phyloP scores from a whole-genome alignment of 805 yeast genomes.

The Priceomyces melissophilus region DNA sequence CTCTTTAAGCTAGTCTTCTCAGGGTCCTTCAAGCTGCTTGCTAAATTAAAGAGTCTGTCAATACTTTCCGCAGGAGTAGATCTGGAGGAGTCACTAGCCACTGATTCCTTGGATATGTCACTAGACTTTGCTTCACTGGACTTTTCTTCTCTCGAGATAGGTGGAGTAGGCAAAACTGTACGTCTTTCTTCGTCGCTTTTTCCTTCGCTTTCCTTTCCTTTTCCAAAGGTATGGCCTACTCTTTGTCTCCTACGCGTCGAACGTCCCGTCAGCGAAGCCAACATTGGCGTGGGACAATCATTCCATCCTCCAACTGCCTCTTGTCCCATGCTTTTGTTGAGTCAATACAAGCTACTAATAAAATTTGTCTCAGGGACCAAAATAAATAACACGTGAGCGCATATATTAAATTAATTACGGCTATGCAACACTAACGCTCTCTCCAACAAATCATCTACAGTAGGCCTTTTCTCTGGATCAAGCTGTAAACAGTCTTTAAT shows the following conservation, averaged over 20 bases:
- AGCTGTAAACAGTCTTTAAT: slow-evolving; percentile 60
- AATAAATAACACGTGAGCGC: slow-evolving; percentile 1
- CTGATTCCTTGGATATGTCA: too few relatives aligned
- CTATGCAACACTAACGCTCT: slow-evolving; percentile 33
- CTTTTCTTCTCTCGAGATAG: not conserved
- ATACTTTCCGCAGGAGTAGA: not conserved
- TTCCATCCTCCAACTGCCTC: slow-evolving; percentile 53
- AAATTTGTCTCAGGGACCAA: not conserved
- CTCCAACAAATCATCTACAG: slow-evolving; percentile 55
- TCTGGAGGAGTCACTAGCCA: too few relatives aligned
- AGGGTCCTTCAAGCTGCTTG: slow-evolving; percentile 33
- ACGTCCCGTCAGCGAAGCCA: slow-evolving; percentile 6
- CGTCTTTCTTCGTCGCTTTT: not conserved
- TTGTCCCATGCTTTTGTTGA: not conserved
- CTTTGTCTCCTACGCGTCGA: slow-evolving; percentile 10
- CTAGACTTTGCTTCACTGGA: too few relatives aligned
- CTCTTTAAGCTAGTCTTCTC: slow-evolving; percentile 43
- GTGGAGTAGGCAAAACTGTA: not conserved
- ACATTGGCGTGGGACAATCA: slow-evolving; percentile 49
- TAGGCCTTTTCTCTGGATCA: slow-evolving; percentile 61
- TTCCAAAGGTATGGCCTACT: slow-evolving; percentile 8
- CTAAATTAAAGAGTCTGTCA: slow-evolving; percentile 15
- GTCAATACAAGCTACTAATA: not conserved
- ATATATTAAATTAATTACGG: slow-evolving; percentile 6
- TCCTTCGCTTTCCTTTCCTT: not conserved